A percentile compares a stretch with the other conserved stretches of the same genome.
These are phyloP conservation scores for Cyclotella baltica DNA, from an alignment of 108 stramenopile genomes.

Conservation along the genomic window DNA sequence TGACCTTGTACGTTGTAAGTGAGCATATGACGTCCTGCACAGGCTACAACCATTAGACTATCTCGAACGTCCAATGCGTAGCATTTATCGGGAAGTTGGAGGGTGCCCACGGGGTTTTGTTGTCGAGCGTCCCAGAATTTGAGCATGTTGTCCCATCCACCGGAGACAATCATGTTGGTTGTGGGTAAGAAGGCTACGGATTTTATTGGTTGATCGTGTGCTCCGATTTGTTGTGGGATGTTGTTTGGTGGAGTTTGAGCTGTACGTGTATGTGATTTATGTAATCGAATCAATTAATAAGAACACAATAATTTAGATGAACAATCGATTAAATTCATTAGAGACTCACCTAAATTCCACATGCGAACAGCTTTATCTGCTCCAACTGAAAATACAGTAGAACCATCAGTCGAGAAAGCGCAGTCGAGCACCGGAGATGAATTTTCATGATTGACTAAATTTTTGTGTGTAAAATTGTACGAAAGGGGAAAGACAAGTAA, in stretches of 20 bases:
- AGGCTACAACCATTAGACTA: constrained; percentile 85
- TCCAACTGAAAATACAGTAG: constrained; percentile 81
- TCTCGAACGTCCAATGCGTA: constrained; percentile 89
- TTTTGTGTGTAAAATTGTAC: not conserved
- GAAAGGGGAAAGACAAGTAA: not conserved
- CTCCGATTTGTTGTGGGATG: constrained; percentile 85
- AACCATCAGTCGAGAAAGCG: constrained; percentile 78
- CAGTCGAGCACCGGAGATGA: constrained; percentile 73
- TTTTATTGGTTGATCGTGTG: constrained; percentile 85
- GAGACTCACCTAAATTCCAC: constrained; percentile 57
- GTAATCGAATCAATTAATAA: not conserved
- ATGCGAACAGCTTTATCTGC: constrained; percentile 89
- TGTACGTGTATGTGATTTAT: no score
- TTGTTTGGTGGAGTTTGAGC: constrained; percentile 73
- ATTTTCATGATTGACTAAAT: constrained; percentile 75
- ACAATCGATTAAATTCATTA: not conserved
- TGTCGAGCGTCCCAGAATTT: constrained; percentile 92
- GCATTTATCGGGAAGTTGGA: constrained; percentile 85
- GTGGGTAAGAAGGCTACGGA: constrained; percentile 69
- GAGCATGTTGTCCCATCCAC: constrained; percentile 82
- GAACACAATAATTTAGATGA: constrained; percentile 22
- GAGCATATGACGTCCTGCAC: constrained; percentile 81
- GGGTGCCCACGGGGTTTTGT: constrained; percentile 76
- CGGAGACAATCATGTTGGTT: constrained; percentile 80
- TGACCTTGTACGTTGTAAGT: constrained; percentile 80